Evolutionary conservation across 2,329 filamentous ascomycete species (phyloP).

Genomic region (Fusarium neocosmosporiellum): DNA sequence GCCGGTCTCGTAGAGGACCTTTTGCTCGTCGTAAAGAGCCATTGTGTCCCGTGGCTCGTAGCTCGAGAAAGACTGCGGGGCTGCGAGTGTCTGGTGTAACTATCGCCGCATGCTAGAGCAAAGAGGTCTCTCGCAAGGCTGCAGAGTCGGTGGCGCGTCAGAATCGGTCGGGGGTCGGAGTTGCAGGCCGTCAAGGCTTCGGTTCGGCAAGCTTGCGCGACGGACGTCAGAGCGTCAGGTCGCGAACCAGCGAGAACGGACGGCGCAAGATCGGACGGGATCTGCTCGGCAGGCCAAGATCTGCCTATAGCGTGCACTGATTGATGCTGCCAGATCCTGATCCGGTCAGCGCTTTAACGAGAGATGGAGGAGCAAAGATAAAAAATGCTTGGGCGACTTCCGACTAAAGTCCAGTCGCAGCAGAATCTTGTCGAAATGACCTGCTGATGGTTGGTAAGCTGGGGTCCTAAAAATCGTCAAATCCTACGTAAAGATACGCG

Average conservation of each 20-base stretch:
- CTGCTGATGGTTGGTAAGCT: conserved; percentile 38
- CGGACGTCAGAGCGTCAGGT: conserved; percentile 30
- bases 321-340: conserved; percentile 7
- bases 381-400: conserved; percentile 26
- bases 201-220: conserved; percentile 29
- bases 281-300: conserved; percentile 11
- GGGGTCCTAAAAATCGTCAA: conserved; percentile 22
- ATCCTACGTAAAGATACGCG: conserved; percentile 12
- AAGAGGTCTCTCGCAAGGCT: conserved; percentile 6
- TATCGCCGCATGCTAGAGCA: conserved; percentile 50
- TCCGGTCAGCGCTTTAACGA: conserved; percentile 18
- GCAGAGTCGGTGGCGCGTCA: conserved; percentile 28
- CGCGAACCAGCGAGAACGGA: conserved; percentile 8
- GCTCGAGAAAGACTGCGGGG: conserved; percentile 11
- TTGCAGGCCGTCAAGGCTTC: conserved; percentile 14
- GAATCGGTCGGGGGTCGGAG: not conserved
- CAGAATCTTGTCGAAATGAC: conserved; percentile 29
- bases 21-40: conserved; percentile 53
- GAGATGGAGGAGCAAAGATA: not conserved
- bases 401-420: conserved; percentile 15
- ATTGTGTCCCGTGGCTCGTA: conserved; percentile 36
- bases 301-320: not conserved
- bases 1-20: conserved; percentile 65
- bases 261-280: conserved; percentile 8
- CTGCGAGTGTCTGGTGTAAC: conserved; percentile 57